A percentile compares a stretch with the other conserved stretches of the same genome.
Evolutionary conservation across 2,329 filamentous ascomycete species (phyloP).

Genomic region (Phaeophleospora eucalypticola): DNA sequence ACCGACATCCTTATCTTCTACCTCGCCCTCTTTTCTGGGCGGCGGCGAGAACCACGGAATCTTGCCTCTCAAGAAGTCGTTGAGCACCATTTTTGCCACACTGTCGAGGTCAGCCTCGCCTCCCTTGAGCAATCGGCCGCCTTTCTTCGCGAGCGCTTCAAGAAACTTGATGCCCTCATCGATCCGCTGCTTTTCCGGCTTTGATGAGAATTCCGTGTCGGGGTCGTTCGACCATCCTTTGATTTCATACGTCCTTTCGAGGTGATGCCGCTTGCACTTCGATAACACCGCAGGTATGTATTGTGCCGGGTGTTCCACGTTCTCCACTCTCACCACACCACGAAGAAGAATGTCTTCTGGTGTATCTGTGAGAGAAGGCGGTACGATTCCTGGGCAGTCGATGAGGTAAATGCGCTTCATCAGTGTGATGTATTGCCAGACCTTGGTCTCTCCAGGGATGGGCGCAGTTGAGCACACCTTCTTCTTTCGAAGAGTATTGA

Average conservation of each 20-base stretch:
- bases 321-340: slow-evolving; percentile 90
- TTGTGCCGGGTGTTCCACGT: slow-evolving; percentile 92
- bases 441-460: slow-evolving; percentile 93
- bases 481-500: slow-evolving; percentile 92
- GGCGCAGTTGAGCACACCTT: slow-evolving; percentile 91
- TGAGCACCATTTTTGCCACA: slow-evolving; percentile 93
- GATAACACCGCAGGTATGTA: slow-evolving; percentile 81
- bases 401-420: slow-evolving; percentile 96
- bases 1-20: slow-evolving; percentile 53
- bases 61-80: slow-evolving; percentile 92
- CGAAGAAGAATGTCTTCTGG: slow-evolving; percentile 84
- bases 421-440: slow-evolving; percentile 95
- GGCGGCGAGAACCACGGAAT: slow-evolving; percentile 94
- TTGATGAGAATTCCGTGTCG: slow-evolving; percentile 19
- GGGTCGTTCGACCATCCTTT: slow-evolving; percentile 56
- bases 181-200: slow-evolving; percentile 27
- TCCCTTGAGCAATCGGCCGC: slow-evolving; percentile 78
- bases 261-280: slow-evolving; percentile 78
- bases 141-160: slow-evolving; percentile 80
- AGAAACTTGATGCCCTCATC: slow-evolving; percentile 75
- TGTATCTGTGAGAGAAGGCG: slow-evolving; percentile 77
- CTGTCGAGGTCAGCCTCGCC: slow-evolving; percentile 95
- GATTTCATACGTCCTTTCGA: slow-evolving; percentile 89
- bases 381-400: slow-evolving; percentile 94
- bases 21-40: slow-evolving; percentile 50